Evolutionary conservation across 805 yeast genomes (phyloP), one percentile per base, ranked within the genome.

Genomic region (Cyberlindnera japonica): DNA sequence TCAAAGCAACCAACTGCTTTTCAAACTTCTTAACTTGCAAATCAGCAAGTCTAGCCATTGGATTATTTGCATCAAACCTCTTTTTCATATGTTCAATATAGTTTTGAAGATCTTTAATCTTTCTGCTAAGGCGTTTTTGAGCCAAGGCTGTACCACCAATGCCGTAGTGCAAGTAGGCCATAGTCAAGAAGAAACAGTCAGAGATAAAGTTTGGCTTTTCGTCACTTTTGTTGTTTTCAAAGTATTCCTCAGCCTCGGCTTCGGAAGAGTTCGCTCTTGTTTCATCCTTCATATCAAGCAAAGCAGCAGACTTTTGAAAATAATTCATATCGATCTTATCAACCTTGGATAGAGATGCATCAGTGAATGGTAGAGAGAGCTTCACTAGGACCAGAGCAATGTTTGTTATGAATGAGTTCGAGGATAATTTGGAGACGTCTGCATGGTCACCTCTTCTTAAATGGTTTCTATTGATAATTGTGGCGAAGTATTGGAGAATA

Each of bases 371-470:
- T 56, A 80, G 77, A 25, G 95, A 81, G 44, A 93, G 73, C 53
- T 75, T 77, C 44, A 83, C 72, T 45, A 89, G 64, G 1, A 90
- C 67, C 45, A 78, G 57, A 1, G 89, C 69, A 14, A 88, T 71
- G 62, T 91, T 91, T 38, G 81, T 68, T 84, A 89, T 83, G 46
- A 93, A 74, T 1, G 88, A 88, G 65, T 91, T 88, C 7, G 86
- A 71, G 1, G 95, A 80, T 37, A 85, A 65, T 41, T 77, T 74
- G 13, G 69, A 67, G 11, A 77, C 74, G 51, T 83, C 80, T 3
- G 90, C 83, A 58, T 86, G 95, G 48, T 83, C 79, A 38, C 96
- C 96, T 52, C 87, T 75, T 64, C 98, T 79, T 50, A 87, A 72
- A 61, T 89, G 97, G 58, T 90, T 89, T 37, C 75, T 71, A 53